Conservation (phyloP, 306 rosid species). For the Sesbania bispinosa region DNA sequence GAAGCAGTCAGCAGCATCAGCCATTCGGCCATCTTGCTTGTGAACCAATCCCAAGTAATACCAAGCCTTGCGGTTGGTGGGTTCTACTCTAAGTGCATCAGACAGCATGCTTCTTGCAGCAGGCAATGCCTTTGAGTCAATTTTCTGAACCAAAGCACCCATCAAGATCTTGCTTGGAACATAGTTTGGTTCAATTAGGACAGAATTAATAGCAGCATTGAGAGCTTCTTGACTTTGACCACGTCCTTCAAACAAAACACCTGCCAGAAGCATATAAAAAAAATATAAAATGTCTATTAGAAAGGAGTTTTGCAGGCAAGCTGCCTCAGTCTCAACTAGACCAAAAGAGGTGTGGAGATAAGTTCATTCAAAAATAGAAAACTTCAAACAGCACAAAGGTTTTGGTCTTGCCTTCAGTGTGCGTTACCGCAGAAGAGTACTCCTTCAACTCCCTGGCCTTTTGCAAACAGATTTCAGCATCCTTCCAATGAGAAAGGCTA, state of each 20-base stretch:
- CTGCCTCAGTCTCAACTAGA: background rate
- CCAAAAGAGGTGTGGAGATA: background rate
- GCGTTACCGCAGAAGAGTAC: constrained; percentile 52
- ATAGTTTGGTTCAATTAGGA: constrained; percentile 58
- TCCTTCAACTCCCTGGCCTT: constrained; percentile 72
- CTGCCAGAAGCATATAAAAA: constrained; percentile 39
- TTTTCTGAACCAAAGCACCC: constrained; percentile 51
- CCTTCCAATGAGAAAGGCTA: constrained; percentile 88
- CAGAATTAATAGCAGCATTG: constrained; percentile 39
- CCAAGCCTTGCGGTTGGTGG: constrained; percentile 85
- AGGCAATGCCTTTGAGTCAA: constrained; percentile 51
- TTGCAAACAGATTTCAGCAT: constrained; percentile 86
- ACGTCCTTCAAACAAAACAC: constrained; percentile 66
- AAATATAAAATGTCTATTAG: background rate
- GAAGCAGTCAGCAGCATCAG: constrained; percentile 86
- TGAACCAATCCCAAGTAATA: constrained; percentile 74
- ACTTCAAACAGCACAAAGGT: constrained; percentile 11
- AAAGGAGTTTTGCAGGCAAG: background rate
- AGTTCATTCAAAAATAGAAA: constrained; percentile 17
- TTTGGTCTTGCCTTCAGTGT: constrained; percentile 64
- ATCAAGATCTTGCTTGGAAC: constrained; percentile 67
- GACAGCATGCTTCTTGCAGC: constrained; percentile 76
- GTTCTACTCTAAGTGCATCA: constrained; percentile 76
- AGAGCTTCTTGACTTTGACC: constrained; percentile 59
- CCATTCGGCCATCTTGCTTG: constrained; percentile 64